Conservation (phyloP, 768 basidiomycete species). For the Tephrocybe sp. region DNA sequence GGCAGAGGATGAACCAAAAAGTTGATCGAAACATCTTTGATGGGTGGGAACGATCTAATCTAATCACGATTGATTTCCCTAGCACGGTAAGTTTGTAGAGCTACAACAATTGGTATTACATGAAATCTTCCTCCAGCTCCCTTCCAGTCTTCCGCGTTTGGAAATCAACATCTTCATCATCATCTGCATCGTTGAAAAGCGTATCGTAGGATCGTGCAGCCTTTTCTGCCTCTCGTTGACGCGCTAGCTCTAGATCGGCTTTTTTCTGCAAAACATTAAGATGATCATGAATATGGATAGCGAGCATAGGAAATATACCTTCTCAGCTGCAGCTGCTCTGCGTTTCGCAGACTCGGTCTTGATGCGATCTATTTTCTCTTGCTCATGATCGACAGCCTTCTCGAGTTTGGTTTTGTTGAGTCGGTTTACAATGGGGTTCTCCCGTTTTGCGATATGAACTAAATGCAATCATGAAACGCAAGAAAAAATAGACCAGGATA, state of each 20-base stretch:
- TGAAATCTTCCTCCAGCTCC: slow-evolving; percentile 87
- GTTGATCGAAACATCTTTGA: not conserved
- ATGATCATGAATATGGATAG: not conserved
- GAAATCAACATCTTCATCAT: slow-evolving; percentile 48
- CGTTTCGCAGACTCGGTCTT: slow-evolving; percentile 71
- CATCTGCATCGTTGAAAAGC: slow-evolving; percentile 66
- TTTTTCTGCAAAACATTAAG: slow-evolving; percentile 53
- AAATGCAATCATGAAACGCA: not conserved
- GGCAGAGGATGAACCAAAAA: not conserved
- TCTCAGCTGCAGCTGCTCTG: slow-evolving; percentile 59
- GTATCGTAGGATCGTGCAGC: slow-evolving; percentile 84
- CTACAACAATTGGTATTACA: slow-evolving; percentile 42
- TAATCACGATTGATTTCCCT: not conserved
- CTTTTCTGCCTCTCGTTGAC: slow-evolving; percentile 81
- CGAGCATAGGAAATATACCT: slow-evolving; percentile 38
- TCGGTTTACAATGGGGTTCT: slow-evolving; percentile 89
- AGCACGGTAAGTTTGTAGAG: not conserved
- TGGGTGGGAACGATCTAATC: not conserved
- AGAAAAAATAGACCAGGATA: not conserved
- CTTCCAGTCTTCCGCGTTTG: slow-evolving; percentile 54
- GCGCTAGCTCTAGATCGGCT: slow-evolving; percentile 71
- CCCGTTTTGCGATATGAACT: slow-evolving; percentile 80
- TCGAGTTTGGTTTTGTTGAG: slow-evolving; percentile 92
- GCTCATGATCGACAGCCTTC: slow-evolving; percentile 85
- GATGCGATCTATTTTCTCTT: slow-evolving; percentile 77